Base-by-base conservation (phyloP, 768 basidiomycete species). In the Russula sp. region DNA sequence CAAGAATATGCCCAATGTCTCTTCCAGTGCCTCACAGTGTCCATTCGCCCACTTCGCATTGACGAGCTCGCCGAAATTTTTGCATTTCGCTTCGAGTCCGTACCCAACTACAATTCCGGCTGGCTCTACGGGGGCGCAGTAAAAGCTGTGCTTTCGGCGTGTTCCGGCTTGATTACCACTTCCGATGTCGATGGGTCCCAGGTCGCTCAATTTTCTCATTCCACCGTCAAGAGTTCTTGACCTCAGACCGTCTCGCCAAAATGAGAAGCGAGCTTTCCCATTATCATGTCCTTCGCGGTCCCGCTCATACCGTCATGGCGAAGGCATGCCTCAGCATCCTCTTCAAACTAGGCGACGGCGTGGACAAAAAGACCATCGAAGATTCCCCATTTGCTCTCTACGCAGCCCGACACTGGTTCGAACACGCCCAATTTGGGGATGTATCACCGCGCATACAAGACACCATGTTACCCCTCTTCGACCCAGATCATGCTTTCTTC, bases 11-110 rank as follows among this genome's bases (percentile, higher is more conserved):
- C 42, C 2, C 40, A 28, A 20, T 42, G 14, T 14, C 40, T 57
- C 18, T 57, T 57, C 42, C 56, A 57, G 30, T 57, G 40, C 28
- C 56, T 57, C 40, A 30, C 56, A 4, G 26, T 44, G 20, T 57
- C 56, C 28, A 20, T 14, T 28, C 56, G 56, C 10, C 56, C 62
- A 3, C 55, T 63, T 26, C 54, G 28, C 28, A 36, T 63, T 22
- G 55, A 63, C 13, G 62, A 63, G 38, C 54, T 63, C n/a, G 62
- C 55, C 1, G 62, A 63, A 20, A 14, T 63, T 11, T 55, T 63
- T 24, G 62, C 62, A 8, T 28, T 51, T 18, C 36, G 24, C 9
- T 60, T 60, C 46, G 49, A 28, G 20, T 34, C 59, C 7, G 1
- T 49, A 14, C 59, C 59, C 24, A 28, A 26, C 11, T 42, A 36